Percentiles rank a stretch among this genome's conserved stretches.
These are phyloP conservation scores for Powellomyces hirtus DNA, from an alignment of 192 early-diverging fungal species.

Conservation along the genomic window DNA sequence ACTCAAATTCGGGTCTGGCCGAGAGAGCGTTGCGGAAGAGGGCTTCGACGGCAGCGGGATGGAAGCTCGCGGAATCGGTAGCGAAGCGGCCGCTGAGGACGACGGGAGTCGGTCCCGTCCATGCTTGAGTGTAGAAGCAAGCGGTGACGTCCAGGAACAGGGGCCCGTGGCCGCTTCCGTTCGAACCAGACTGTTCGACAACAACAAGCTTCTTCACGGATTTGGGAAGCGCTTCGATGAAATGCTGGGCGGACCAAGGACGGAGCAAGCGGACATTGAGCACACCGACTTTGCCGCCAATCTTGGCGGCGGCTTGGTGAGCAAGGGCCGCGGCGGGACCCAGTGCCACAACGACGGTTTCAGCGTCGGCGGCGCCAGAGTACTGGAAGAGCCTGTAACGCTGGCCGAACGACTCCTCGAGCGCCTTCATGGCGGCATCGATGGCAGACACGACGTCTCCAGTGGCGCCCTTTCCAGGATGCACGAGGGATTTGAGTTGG, in stretches of 20 bases:
- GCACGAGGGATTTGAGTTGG: slow-evolving; percentile 46
- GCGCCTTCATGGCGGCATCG: slow-evolving; percentile 46
- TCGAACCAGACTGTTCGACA: slow-evolving; percentile 60
- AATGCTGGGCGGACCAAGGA: slow-evolving; percentile 78
- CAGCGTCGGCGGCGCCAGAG: slow-evolving; percentile 65
- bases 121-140: slow-evolving; percentile 53
- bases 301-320: slow-evolving; percentile 48
- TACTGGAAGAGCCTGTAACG: slow-evolving; percentile 82
- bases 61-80: slow-evolving; percentile 24
- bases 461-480: slow-evolving; percentile 1
- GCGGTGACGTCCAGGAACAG: slow-evolving; percentile 75
- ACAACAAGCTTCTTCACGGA: slow-evolving; percentile 71
- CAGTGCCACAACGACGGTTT: slow-evolving; percentile 76
- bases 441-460: slow-evolving; percentile 32
- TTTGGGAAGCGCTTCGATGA: slow-evolving; percentile 66
- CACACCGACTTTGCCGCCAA: slow-evolving; percentile 61
- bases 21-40: slow-evolving; percentile 35
- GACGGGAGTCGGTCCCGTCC: slow-evolving; percentile 42
- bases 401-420: slow-evolving; percentile 51
- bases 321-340: slow-evolving; percentile 58
- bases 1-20: slow-evolving; percentile 32
- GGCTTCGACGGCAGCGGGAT: slow-evolving; percentile 31
- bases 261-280: slow-evolving; percentile 76
- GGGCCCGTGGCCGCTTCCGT: slow-evolving; percentile 56
- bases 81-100: slow-evolving; percentile 36